Evolutionary conservation across 2,329 filamentous ascomycete species (phyloP).

Genomic region (Microdochium nivale): DNA sequence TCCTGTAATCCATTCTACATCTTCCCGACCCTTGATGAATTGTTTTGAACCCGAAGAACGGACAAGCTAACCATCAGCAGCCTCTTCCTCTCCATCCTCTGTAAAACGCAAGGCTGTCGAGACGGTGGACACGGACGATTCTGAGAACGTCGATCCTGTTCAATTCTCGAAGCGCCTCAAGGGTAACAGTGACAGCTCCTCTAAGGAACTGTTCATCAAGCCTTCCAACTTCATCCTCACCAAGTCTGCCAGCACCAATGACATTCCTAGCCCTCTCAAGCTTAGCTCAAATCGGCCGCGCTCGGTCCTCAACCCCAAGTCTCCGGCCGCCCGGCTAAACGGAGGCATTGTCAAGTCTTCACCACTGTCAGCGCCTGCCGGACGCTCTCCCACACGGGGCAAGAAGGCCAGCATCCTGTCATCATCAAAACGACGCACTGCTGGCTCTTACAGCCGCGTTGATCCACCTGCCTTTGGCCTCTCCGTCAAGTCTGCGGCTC

Average conservation of each 20-base stretch:
- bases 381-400: slow-evolving; percentile 66
- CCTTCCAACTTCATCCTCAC: slow-evolving; percentile 35
- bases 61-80: slow-evolving; percentile 24
- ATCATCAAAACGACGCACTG: slow-evolving; percentile 56
- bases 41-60: neutral
- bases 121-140: slow-evolving; percentile 40
- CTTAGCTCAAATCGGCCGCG: slow-evolving; percentile 29
- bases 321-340: slow-evolving; percentile 38
- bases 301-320: slow-evolving; percentile 41
- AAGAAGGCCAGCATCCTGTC: slow-evolving; percentile 59
- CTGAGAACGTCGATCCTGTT: slow-evolving; percentile 53
- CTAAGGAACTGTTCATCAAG: slow-evolving; percentile 38
- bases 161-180: slow-evolving; percentile 53
- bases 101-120: slow-evolving; percentile 51
- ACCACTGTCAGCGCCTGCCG: slow-evolving; percentile 60
- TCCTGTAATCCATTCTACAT: neutral
- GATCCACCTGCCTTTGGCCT: slow-evolving; percentile 58
- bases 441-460: slow-evolving; percentile 57
- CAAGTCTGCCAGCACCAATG: slow-evolving; percentile 27
- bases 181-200: slow-evolving; percentile 27
- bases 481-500: slow-evolving; percentile 41
- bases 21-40: neutral
- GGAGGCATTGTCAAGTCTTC: slow-evolving; percentile 36
- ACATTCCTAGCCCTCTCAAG: slow-evolving; percentile 21
- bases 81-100: slow-evolving; percentile 27